Percentiles rank a stretch among this genome's conserved stretches.
phyloP scores from a whole-genome alignment of 768 basidiomycete genomes.

The Podaxis sp. region DNA sequence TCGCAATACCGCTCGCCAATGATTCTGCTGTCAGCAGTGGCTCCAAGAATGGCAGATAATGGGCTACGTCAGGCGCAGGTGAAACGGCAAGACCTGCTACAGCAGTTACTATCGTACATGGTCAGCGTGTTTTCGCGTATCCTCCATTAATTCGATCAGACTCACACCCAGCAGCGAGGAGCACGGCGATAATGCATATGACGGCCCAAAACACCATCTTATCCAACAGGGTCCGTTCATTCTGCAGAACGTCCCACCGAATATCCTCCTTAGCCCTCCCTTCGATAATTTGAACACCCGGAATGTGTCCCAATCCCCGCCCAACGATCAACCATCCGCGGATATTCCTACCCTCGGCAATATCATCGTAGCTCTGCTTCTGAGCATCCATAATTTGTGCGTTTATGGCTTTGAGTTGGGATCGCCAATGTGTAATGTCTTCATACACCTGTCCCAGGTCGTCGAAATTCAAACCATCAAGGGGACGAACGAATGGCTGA shows the following conservation, averaged over 20 bases:
- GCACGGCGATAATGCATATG: slow-evolving; percentile 40
- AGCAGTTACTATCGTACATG: slow-evolving; percentile 52
- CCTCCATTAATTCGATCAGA: slow-evolving; percentile 15
- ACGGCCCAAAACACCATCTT: slow-evolving; percentile 53
- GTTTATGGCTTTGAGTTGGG: slow-evolving; percentile 68
- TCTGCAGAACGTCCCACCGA: slow-evolving; percentile 72
- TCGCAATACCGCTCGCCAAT: slow-evolving; percentile 59
- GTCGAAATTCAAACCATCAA: slow-evolving; percentile 64
- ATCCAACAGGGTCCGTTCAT: slow-evolving; percentile 44
- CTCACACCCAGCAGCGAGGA: slow-evolving; percentile 61
- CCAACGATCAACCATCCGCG: slow-evolving; percentile 81
- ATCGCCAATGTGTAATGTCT: slow-evolving; percentile 68
- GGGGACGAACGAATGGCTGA: slow-evolving; percentile 72
- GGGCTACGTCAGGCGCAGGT: slow-evolving; percentile 67
- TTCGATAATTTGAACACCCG: slow-evolving; percentile 65
- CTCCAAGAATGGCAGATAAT: slow-evolving; percentile 63
- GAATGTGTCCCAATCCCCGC: slow-evolving; percentile 57
- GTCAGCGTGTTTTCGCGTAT: slow-evolving; percentile 7
- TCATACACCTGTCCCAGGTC: slow-evolving; percentile 62
- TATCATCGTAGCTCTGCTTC: slow-evolving; percentile 60
- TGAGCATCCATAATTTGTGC: slow-evolving; percentile 68
- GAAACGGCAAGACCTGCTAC: slow-evolving; percentile 63
- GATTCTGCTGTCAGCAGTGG: slow-evolving; percentile 44
- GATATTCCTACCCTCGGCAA: slow-evolving; percentile 63
- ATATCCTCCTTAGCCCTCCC: slow-evolving; percentile 82